A percentile compares a stretch with the other conserved stretches of the same genome.
Evolutionary conservation across 2,329 filamentous ascomycete species (phyloP).

Genomic region (Calonectria montana): DNA sequence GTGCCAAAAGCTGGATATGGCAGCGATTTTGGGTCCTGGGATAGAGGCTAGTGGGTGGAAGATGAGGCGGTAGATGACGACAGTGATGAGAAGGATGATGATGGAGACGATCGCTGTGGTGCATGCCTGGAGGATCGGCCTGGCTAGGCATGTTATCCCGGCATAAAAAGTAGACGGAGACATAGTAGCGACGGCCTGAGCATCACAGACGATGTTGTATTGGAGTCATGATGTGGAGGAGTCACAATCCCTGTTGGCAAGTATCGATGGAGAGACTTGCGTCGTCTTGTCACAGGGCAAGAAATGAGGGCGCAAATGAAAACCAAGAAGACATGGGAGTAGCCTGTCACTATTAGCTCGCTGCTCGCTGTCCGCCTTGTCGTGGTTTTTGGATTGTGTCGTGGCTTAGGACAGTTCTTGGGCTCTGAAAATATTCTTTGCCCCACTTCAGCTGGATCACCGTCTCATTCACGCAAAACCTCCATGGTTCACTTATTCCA

Average conservation of each 20-base stretch:
- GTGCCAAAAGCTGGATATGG: conserved; percentile 61
- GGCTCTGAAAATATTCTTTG: background rate
- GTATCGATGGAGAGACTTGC: background rate
- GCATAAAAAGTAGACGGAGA: background rate
- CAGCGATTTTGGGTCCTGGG: conserved; percentile 60
- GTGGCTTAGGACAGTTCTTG: background rate
- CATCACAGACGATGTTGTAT: conserved; percentile 23
- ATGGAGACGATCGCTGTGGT: conserved; percentile 10
- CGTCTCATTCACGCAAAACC: background rate
- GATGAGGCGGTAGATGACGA: conserved; percentile 52
- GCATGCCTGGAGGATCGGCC: background rate
- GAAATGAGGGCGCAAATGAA: background rate
- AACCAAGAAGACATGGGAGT: background rate
- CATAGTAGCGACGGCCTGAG: conserved; percentile 20
- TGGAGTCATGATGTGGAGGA: background rate
- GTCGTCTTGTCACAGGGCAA: background rate
- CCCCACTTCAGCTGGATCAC: background rate
- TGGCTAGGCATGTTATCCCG: conserved; percentile 9
- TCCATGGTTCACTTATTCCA: background rate
- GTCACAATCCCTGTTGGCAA: background rate
- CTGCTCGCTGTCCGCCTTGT: background rate
- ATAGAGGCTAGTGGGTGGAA: conserved; percentile 58
- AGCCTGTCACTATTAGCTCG: background rate
- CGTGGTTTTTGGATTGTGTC: background rate
- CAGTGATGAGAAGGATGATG: conserved; percentile 28